A percentile compares a stretch with the other conserved stretches of the same genome.
phyloP scores from a whole-genome alignment of 2,329 filamentous ascomycete species.

The Coleophoma eucalyptorum region DNA sequence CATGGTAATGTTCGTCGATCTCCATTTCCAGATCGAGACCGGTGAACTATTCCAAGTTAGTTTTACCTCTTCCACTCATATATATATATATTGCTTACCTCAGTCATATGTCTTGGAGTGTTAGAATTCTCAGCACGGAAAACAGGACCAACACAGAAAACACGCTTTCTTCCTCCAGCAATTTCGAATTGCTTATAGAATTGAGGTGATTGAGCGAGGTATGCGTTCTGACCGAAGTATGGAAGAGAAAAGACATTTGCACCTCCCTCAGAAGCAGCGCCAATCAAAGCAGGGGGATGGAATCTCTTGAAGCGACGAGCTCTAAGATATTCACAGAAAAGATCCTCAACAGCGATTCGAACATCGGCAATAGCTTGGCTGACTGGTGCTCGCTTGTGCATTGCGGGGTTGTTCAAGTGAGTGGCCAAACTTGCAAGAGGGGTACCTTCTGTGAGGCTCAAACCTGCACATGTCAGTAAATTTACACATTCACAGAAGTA shows the following conservation, averaged over 20 bases:
- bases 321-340: constrained; percentile 78
- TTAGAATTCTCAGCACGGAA: constrained; percentile 87
- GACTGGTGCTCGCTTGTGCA: constrained; percentile 88
- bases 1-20: constrained; percentile 73
- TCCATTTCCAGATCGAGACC: constrained; percentile 90
- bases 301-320: constrained; percentile 75
- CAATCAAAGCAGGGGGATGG: constrained; percentile 85
- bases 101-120: constrained; percentile 80
- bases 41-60: constrained; percentile 53
- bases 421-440: constrained; percentile 56
- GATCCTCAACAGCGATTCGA: constrained; percentile 35
- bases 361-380: constrained; percentile 76
- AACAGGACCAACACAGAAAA: constrained; percentile 76
- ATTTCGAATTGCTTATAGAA: constrained; percentile 89
- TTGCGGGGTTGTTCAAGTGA: constrained; percentile 83
- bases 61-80: no score
- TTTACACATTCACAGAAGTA: constrained; percentile 9
- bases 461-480: constrained; percentile 11
- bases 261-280: constrained; percentile 87
- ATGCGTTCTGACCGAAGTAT: constrained; percentile 85
- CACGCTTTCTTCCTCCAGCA: constrained; percentile 71
- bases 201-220: constrained; percentile 75
- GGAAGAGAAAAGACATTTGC: constrained; percentile 85
- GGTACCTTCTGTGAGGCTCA: constrained; percentile 42
- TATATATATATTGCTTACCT: constrained; percentile 43